Percentiles rank a stretch among this genome's conserved stretches.
These are phyloP conservation scores for Alternaria metachromatica DNA, from an alignment of 2,329 filamentous ascomycete species.

Conservation along the genomic window DNA sequence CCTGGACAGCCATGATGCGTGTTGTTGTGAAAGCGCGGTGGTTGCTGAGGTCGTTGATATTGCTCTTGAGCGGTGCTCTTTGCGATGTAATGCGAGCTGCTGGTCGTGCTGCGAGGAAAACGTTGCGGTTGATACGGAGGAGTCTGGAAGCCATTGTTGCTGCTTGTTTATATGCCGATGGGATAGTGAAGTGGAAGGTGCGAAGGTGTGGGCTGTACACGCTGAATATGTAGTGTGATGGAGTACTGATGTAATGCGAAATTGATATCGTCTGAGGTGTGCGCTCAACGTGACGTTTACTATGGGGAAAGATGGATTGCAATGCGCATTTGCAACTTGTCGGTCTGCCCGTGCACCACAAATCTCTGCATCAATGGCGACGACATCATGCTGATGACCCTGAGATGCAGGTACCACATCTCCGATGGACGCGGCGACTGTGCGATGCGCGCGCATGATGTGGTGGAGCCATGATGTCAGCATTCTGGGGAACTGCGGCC, in stretches of 20 bases:
- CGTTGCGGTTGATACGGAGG: constrained; percentile 7
- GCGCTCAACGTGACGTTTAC: constrained; percentile 5
- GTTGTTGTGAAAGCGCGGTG: constrained; percentile 19
- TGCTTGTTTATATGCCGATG: neutral
- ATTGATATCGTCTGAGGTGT: neutral
- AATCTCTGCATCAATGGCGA: constrained; percentile 11
- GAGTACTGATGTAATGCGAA: constrained; percentile 10
- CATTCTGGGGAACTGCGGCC: constrained; percentile 1
- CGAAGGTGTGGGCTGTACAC: neutral
- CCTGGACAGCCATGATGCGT: constrained; percentile 21
- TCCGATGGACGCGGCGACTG: constrained; percentile 10
- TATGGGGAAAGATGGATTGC: constrained; percentile 3
- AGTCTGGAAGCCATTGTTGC: constrained; percentile 10
- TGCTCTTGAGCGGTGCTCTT: neutral
- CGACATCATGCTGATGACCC: constrained; percentile 5
- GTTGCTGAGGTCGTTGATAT: constrained; percentile 13
- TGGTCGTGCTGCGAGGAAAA: constrained; percentile 5
- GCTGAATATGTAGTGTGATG: constrained; percentile 1
- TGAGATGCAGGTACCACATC: constrained; percentile 13
- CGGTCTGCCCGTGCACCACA: neutral
- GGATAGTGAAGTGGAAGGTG: neutral
- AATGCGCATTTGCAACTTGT: neutral
- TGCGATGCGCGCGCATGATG: constrained; percentile 7
- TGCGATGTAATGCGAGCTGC: neutral
- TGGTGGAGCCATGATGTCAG: constrained; percentile 18